Evolutionary conservation across 192 early-diverging fungal species (phyloP).

Genomic region (Endogone sp.): DNA sequence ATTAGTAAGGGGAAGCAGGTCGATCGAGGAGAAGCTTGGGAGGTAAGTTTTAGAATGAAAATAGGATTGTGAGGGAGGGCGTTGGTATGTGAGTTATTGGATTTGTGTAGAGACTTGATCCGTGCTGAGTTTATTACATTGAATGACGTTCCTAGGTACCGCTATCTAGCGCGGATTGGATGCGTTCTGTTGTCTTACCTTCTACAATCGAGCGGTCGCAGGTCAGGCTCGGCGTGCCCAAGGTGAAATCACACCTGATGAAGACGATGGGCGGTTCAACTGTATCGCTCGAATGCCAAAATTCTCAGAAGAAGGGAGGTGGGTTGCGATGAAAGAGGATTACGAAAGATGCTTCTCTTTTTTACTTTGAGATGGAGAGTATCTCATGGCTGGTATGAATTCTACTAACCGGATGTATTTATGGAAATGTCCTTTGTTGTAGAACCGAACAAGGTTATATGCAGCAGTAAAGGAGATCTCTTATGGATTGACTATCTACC

Average conservation of each 20-base stretch:
- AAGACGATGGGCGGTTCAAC: conserved; percentile 6
- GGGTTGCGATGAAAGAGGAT: not conserved
- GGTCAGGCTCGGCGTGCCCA: conserved; percentile 42
- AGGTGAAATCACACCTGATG: conserved; percentile 36
- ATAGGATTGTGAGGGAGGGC: too few relatives aligned
- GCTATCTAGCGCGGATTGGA: conserved; percentile 19
- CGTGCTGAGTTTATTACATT: too few relatives aligned
- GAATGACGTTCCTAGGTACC: too few relatives aligned
- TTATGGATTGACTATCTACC: conserved; percentile 61
- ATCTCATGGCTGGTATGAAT: not conserved
- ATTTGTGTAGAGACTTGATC: too few relatives aligned
- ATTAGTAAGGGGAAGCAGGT: not conserved
- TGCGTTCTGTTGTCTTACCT: conserved; percentile 31
- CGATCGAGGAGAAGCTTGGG: not conserved
- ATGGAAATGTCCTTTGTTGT: not conserved
- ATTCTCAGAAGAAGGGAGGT: conserved; percentile 14
- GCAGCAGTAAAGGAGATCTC: conserved; percentile 37
- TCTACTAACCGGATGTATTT: not conserved
- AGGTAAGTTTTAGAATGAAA: conserved; percentile 1
- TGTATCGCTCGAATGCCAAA: conserved; percentile 29
- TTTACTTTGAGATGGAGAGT: conserved; percentile 11
- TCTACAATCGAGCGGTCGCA: conserved; percentile 37
- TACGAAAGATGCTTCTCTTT: conserved; percentile 7
- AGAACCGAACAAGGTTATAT: conserved; percentile 39
- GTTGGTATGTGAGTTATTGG: too few relatives aligned